Percentiles rank a stretch among this genome's conserved stretches.
Conservation (phyloP, 495 filamentous ascomycete species). For the Aspergillus taichungensis region DNA sequence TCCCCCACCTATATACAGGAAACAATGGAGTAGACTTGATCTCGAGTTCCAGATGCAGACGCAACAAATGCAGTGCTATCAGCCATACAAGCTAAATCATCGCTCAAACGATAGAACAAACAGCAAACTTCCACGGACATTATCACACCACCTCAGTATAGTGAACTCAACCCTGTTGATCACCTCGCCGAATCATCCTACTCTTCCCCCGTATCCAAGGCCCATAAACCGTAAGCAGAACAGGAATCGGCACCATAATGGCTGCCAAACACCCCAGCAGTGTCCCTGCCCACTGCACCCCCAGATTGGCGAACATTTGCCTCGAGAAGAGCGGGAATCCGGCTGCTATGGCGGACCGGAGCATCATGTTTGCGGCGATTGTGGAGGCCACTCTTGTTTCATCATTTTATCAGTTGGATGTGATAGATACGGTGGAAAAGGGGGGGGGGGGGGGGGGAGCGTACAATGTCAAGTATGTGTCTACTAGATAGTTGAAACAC, state of each 20-base stretch:
- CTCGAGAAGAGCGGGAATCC: slow-evolving; percentile 68
- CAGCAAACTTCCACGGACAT: no score
- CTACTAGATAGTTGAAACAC: slow-evolving; percentile 20
- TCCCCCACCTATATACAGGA: no score
- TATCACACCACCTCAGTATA: no score
- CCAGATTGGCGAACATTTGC: slow-evolving; percentile 66
- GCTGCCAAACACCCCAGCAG: slow-evolving; percentile 62
- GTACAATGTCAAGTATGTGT: slow-evolving; percentile 49
- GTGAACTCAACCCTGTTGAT: no score
- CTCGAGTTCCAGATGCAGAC: no score
- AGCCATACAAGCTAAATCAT: no score
- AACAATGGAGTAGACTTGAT: no score
- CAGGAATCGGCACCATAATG: slow-evolving; percentile 60
- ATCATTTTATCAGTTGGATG: neutral
- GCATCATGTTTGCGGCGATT: slow-evolving; percentile 74
- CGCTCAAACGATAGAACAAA: no score
- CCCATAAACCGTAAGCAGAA: slow-evolving; percentile 56
- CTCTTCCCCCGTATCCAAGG: slow-evolving; percentile 41
- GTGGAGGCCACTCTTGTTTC: slow-evolving; percentile 55
- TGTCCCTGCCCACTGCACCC: slow-evolving; percentile 64
- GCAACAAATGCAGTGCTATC: no score
- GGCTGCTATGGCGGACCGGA: slow-evolving; percentile 60
- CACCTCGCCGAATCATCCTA: no score
- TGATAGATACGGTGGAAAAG: neutral
- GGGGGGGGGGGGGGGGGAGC: slow-evolving; percentile 6